Evolutionary conservation across 1,284 basidiomycete genomes (phyloP).

Genomic region (Termitomyces sp.): DNA sequence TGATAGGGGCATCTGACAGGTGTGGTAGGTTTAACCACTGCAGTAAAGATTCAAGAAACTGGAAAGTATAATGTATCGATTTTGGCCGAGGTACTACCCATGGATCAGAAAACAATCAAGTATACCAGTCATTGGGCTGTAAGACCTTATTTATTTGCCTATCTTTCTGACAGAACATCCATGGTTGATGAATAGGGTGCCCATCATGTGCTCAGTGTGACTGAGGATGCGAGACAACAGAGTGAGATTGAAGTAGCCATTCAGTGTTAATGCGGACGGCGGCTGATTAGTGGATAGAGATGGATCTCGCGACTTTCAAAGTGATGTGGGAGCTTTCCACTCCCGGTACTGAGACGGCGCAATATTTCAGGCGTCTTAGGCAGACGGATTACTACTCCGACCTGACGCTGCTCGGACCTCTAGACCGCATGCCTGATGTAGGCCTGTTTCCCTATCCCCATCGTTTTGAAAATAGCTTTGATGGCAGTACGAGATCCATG

Average conservation of each 20-base stretch:
- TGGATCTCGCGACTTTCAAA: conserved; percentile 68
- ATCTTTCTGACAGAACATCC: not conserved
- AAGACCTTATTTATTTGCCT: conserved; percentile 19
- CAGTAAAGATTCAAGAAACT: conserved; percentile 56
- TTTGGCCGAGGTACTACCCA: conserved; percentile 55
- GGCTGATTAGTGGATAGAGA: conserved; percentile 32
- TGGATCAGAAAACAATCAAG: conserved; percentile 45
- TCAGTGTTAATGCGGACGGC: not conserved
- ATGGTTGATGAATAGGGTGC: conserved; percentile 15
- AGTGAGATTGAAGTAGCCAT: conserved; percentile 6
- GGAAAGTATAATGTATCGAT: conserved; percentile 54
- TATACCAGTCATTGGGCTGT: conserved; percentile 73
- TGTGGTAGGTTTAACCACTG: conserved; percentile 69
- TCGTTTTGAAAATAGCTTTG: not conserved
- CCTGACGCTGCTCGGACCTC: conserved; percentile 32
- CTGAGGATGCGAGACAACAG: conserved; percentile 19
- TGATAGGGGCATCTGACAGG: conserved; percentile 32
- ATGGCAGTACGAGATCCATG: conserved; percentile 45
- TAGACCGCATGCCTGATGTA: conserved; percentile 63
- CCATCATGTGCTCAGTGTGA: conserved; percentile 18
- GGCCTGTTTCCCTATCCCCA: conserved; percentile 14
- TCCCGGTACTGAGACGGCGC: conserved; percentile 44
- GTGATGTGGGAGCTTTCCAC: conserved; percentile 67
- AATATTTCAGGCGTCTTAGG: conserved; percentile 54
- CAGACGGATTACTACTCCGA: conserved; percentile 58